These are phyloP conservation scores for Cercis canadensis DNA, from an alignment of 306 rosid species.

Conservation along the genomic window DNA sequence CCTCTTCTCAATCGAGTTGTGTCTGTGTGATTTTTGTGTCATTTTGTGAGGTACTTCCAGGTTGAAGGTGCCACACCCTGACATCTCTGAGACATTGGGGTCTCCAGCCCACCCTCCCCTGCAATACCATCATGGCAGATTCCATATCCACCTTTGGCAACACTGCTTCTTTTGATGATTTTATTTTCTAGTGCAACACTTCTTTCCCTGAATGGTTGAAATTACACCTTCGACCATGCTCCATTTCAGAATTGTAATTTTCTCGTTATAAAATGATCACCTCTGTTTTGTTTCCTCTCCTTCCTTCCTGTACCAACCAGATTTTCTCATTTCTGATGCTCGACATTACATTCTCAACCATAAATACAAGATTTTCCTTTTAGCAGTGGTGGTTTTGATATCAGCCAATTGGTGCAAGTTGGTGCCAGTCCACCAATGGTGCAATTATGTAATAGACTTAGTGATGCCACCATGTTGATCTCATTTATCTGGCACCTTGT, in stretches of 20 bases:
- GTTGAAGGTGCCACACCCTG: neutral
- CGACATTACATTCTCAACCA: neutral
- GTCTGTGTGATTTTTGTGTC: neutral
- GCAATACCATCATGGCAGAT: neutral
- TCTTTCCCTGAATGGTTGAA: slow-evolving; percentile 15
- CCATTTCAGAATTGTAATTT: slow-evolving; percentile 10
- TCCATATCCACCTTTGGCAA: neutral
- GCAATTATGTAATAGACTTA: neutral
- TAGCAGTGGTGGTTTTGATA: slow-evolving; percentile 8
- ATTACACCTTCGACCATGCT: neutral
- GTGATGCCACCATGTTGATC: neutral
- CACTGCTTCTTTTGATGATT: slow-evolving; percentile 1
- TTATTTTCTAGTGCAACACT: neutral
- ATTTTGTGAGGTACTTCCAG: neutral
- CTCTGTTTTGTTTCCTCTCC: neutral
- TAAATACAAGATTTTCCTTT: slow-evolving; percentile 10
- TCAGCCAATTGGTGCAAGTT: neutral
- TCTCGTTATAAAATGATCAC: neutral
- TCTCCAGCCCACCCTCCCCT: neutral
- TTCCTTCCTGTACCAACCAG: neutral
- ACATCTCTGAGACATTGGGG: neutral
- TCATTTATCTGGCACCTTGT: neutral
- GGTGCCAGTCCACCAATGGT: neutral
- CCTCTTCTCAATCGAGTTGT: neutral
- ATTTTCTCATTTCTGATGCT: slow-evolving; percentile 3